Evolutionary conservation across 23 red algal genomes (phyloP).

Genomic region (Gracilariopsis chorda): DNA sequence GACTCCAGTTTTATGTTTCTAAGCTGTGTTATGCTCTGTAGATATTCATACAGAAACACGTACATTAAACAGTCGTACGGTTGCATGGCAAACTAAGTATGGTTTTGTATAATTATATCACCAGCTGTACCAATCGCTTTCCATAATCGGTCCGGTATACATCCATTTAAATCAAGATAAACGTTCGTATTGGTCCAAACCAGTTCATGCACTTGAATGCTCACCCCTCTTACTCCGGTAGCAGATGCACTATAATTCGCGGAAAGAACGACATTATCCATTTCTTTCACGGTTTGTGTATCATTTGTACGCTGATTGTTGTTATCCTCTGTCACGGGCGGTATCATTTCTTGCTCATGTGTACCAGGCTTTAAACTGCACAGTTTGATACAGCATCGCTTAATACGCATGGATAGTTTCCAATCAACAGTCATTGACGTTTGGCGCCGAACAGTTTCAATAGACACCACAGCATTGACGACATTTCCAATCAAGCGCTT

Average conservation of each 20-base stretch:
- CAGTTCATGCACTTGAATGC: background rate
- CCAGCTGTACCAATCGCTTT: background rate
- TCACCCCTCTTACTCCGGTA: background rate
- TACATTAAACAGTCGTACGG: background rate
- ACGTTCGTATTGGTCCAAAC: slow-evolving; percentile 1
- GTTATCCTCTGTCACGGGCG: background rate
- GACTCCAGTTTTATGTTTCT: background rate
- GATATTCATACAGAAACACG: background rate
- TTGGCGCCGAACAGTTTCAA: background rate
- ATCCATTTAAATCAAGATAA: background rate
- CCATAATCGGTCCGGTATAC: background rate
- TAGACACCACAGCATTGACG: background rate
- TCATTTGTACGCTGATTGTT: background rate
- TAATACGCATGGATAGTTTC: background rate
- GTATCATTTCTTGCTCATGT: background rate
- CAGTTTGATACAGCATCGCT: background rate
- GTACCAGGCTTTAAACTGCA: background rate
- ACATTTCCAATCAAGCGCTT: background rate
- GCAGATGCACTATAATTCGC: background rate
- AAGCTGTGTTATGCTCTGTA: background rate
- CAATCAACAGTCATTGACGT: background rate
- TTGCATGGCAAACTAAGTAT: background rate
- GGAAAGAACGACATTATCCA: background rate
- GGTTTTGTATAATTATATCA: background rate
- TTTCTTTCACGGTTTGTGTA: background rate